Conservation (phyloP, 2,329 filamentous ascomycete species). For the Alternaria panax region DNA sequence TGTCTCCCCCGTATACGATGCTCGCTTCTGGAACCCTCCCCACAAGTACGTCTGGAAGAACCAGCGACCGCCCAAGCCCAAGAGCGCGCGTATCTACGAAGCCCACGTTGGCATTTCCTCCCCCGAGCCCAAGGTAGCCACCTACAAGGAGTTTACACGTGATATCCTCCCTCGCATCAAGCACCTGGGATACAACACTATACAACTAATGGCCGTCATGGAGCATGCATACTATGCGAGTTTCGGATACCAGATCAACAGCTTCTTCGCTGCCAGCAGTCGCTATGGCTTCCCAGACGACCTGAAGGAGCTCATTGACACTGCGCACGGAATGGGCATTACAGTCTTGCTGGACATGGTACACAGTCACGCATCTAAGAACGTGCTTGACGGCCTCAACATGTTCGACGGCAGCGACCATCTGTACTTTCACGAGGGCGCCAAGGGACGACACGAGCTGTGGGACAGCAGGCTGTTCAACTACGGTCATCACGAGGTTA, state of each 20-base stretch:
- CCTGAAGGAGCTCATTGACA: constrained; percentile 94
- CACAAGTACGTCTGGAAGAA: constrained; percentile 87
- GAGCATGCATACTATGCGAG: constrained; percentile 99
- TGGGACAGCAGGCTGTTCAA: constrained; percentile 99
- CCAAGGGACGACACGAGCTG: constrained; percentile 84
- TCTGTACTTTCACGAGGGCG: constrained; percentile 91
- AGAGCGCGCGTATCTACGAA: constrained; percentile 91
- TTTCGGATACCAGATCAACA: constrained; percentile 98
- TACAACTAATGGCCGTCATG: constrained; percentile 99
- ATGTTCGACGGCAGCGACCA: constrained; percentile 95
- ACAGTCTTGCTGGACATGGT: constrained; percentile 94
- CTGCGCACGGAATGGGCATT: constrained; percentile 88
- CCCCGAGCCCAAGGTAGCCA: constrained; percentile 84
- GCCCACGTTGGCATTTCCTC: constrained; percentile 98
- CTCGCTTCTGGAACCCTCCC: constrained; percentile 96
- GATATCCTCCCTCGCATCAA: constrained; percentile 93
- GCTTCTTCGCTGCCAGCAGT: constrained; percentile 97
- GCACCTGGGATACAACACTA: constrained; percentile 91
- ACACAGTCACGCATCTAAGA: constrained; percentile 98
- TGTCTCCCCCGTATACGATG: constrained; percentile 92
- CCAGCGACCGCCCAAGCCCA: constrained; percentile 79
- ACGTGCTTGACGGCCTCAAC: constrained; percentile 92
- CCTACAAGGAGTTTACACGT: constrained; percentile 96
- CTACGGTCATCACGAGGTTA: constrained; percentile 91
- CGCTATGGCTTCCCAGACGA: constrained; percentile 94